Percentiles rank a stretch among this genome's conserved stretches.
These are phyloP conservation scores for Sordariomycetes sp. DNA, from an alignment of 2,329 filamentous ascomycete genomes.

Conservation along the genomic window DNA sequence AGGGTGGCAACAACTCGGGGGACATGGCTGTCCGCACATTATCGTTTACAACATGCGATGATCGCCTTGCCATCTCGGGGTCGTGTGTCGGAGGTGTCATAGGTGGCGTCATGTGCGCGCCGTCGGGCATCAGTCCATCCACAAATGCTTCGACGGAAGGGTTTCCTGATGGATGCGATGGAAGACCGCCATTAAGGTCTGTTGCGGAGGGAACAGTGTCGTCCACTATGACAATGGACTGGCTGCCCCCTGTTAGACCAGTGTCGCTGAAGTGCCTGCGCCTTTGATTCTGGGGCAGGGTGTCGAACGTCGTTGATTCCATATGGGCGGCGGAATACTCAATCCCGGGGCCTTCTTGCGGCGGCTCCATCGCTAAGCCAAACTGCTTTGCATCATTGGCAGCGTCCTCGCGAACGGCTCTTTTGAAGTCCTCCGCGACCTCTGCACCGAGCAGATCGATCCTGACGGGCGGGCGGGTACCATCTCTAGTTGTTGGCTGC, in stretches of 20 bases:
- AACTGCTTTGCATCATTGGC: slow-evolving; percentile 23
- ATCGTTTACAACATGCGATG: slow-evolving; percentile 45
- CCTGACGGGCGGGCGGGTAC: slow-evolving; percentile 46
- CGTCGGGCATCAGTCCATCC: slow-evolving; percentile 38
- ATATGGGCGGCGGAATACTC: neutral
- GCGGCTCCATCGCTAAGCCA: slow-evolving; percentile 8
- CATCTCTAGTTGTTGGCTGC: slow-evolving; percentile 31
- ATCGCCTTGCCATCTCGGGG: slow-evolving; percentile 37
- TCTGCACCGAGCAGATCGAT: slow-evolving; percentile 78
- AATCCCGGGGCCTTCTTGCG: neutral
- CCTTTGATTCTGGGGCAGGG: too few relatives aligned
- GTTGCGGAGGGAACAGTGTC: slow-evolving; percentile 45
- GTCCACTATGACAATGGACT: slow-evolving; percentile 84
- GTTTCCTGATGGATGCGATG: too few relatives aligned
- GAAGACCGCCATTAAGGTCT: too few relatives aligned
- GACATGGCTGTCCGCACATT: slow-evolving; percentile 26
- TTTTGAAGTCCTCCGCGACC: slow-evolving; percentile 70
- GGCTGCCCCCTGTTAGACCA: slow-evolving; percentile 66
- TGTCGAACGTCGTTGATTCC: too few relatives aligned
- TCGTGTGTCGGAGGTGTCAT: slow-evolving; percentile 45
- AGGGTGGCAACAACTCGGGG: slow-evolving; percentile 33
- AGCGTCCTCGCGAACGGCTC: slow-evolving; percentile 59
- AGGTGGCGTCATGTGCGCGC: slow-evolving; percentile 49
- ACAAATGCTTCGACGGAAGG: slow-evolving; percentile 45
- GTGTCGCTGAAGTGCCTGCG: neutral